Percentiles rank a stretch among this genome's conserved stretches.
phyloP scores from a whole-genome alignment of 2,329 filamentous ascomycete genomes.

The Neopestalotiopsis sp. region DNA sequence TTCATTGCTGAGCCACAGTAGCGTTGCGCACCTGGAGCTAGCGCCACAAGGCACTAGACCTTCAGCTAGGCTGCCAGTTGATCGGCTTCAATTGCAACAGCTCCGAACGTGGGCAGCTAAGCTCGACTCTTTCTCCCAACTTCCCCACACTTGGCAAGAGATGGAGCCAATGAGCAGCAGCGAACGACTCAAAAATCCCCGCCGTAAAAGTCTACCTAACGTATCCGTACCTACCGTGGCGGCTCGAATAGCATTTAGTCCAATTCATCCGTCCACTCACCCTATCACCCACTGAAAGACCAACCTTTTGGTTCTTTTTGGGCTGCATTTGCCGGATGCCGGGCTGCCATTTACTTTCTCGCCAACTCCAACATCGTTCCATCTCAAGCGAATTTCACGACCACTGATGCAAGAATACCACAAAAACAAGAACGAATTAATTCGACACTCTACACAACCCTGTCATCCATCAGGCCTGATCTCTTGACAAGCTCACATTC shows the following conservation, averaged over 20 bases:
- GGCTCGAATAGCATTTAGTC: too few species aligned
- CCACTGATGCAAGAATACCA: not conserved
- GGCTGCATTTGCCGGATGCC: conserved; percentile 6
- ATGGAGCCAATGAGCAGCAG: not conserved
- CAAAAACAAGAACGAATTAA: not conserved
- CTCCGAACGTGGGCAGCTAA: too few species aligned
- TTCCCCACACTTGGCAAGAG: not conserved
- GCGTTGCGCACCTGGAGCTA: too few species aligned
- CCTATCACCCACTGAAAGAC: too few species aligned
- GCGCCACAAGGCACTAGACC: too few species aligned
- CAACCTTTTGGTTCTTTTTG: not conserved
- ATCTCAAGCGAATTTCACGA: not conserved
- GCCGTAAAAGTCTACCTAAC: too few species aligned
- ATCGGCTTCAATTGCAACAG: too few species aligned
- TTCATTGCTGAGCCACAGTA: not conserved
- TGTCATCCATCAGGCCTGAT: too few species aligned
- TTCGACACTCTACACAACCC: too few species aligned
- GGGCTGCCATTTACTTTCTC: not conserved
- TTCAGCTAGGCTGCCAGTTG: too few species aligned
- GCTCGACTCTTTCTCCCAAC: not conserved
- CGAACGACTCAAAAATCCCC: too few species aligned
- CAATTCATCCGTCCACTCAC: not conserved
- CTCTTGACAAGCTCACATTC: too few species aligned
- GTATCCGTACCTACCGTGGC: not conserved
- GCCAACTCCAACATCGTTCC: conserved; percentile 5